Base-by-base conservation (phyloP, 345 rosid genomes). In the Gossypium thurberi region DNA sequence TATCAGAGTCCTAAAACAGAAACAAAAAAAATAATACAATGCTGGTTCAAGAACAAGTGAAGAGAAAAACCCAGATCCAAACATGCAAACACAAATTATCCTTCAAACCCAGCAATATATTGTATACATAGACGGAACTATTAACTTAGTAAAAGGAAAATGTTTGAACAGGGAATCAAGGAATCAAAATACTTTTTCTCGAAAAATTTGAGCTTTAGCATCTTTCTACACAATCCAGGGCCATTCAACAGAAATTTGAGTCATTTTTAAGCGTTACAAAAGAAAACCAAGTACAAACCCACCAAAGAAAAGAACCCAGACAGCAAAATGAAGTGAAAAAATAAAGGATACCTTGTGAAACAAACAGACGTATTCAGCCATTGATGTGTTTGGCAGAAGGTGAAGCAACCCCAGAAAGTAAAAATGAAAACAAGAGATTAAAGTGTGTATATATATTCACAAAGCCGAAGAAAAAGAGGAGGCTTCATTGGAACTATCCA, bases 351-450 rank as follows among this genome's bases (percentile, higher is more conserved):
- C 97, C 96, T 90, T 88, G 76, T 82, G 79, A 62, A 81, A 44
- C 57, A 87, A 68, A 81, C 63, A 88, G 74, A 90, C 77, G 73
- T 78, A 90, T 69, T 86, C 93, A 10, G 92, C 93, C 97, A 92
- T 92, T 79, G 82, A 58, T 69, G 76, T 70, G 40, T 76, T 21
- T 57, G 1, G 74, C 79, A 75, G 85, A 65, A 81, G 80, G 77
- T 44, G 37, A 75, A 70, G 69, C 47, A 61, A 52, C 10, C 75
- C 59, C n/a, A 33, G 52, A 43, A 33, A 33, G 40, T 33, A 33
- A 70, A 37, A 53, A 73, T 52, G 63, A 67, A 37, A 44, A 28
- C 66, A 14, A 12, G 62, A 42, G 50, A 37, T 43, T 50, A 7
- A 33, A 25, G 57, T 60, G 20, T 59, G 15, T 51, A 9, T 43